Base-by-base conservation (phyloP, 2,329 filamentous ascomycete genomes). In the Calonectria leucothoes region DNA sequence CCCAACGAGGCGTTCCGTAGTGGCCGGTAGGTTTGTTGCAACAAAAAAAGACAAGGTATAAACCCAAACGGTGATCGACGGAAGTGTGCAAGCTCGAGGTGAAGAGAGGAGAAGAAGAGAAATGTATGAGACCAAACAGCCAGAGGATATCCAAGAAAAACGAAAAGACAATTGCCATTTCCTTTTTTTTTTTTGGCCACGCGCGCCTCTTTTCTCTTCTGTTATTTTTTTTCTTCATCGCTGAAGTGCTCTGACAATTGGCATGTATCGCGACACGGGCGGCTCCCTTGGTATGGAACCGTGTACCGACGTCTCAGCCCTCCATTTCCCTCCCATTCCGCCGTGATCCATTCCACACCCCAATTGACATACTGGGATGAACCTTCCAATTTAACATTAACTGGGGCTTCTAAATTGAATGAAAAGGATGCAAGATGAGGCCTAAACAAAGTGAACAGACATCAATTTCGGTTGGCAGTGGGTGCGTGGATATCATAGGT, bases 221-320 rank as follows among this genome's bases (percentile, higher is more conserved):
- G 25, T 49, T 45, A 55, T 33, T 31, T 33, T 49, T 59, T 20
- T 49, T 45, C 55, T 33, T 4, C 52, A 65, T 25, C 35, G 15
- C 27, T 25, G 14, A 37, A 45, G 42, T 70, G 29, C 51, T 29
- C 42, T 63, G 11, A 25, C 66, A 29, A 29, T 39, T 73, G 71
- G 71, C 61, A 73, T 73, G 71, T 52, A 72, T 73, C 71, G 61
- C 66, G 61, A 66, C 66, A 70, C 51, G 61, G 61, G 23, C 31
- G 61, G 15, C 42, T 45, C 20, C 66, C 61, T 61, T 73, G 71
- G 71, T 52, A 73, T 73, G 71, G 55, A 68, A 70, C 66, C 71
- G 71, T 45, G 70, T 70, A 39, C 29, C 25, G 31, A 55, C 25
- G 70, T 72, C 70, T 72, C 70, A 70, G 59, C 59, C 59, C 39